Evolutionary conservation across 2,329 filamentous ascomycete genomes (phyloP).

Genomic region (Fusarium virguliforme): DNA sequence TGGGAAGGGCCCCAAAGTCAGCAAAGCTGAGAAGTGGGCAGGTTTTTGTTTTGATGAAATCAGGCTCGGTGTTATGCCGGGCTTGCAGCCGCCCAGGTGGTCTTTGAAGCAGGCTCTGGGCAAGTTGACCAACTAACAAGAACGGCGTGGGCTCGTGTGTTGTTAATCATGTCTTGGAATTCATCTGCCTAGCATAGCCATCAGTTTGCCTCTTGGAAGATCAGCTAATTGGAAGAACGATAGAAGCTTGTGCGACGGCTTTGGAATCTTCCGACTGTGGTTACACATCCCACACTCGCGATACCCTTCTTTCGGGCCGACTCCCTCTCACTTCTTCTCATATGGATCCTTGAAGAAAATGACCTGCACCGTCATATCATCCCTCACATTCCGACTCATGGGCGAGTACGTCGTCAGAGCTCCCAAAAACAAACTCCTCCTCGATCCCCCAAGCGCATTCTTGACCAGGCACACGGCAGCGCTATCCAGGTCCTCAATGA

Average conservation of each 20-base stretch:
- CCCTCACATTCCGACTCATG: slow-evolving; percentile 74
- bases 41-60: background rate
- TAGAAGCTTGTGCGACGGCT: no score
- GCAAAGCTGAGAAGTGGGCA: background rate
- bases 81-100: no score
- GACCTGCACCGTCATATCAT: slow-evolving; percentile 88
- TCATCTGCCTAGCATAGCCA: no score
- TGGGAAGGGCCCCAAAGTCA: background rate
- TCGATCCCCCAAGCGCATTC: slow-evolving; percentile 84
- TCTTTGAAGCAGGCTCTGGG: no score
- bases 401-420: slow-evolving; percentile 80
- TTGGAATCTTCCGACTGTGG: no score
- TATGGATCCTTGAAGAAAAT: slow-evolving; percentile 70
- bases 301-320: background rate
- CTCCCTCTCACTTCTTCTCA: slow-evolving; percentile 78
- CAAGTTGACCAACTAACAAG: no score
- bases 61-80: background rate
- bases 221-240: no score
- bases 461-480: slow-evolving; percentile 85
- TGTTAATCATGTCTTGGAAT: no score
- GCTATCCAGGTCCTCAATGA: slow-evolving; percentile 82
- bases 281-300: background rate
- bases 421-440: slow-evolving; percentile 81
- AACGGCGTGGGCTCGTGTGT: no score
- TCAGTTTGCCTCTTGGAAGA: no score